phyloP scores from a whole-genome alignment of 2,329 filamentous ascomycete genomes.

The Penicillium sp. region DNA sequence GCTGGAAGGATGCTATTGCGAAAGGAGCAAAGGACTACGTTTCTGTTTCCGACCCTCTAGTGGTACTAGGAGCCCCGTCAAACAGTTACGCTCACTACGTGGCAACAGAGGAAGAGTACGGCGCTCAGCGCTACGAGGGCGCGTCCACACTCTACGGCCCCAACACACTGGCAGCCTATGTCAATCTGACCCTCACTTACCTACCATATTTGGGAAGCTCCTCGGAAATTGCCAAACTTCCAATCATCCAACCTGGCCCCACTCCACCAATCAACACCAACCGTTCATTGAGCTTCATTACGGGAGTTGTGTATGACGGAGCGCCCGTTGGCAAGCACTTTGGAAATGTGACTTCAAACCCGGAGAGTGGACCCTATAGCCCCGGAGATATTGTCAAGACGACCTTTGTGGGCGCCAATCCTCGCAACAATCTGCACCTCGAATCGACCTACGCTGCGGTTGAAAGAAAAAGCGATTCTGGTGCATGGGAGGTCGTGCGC shows the following conservation, averaged over 20 bases:
- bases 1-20: constrained; percentile 74
- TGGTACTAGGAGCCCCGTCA: constrained; percentile 82
- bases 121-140: constrained; percentile 88
- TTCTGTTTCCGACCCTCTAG: constrained; percentile 60
- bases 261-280: constrained; percentile 76
- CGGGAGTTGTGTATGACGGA: constrained; percentile 72
- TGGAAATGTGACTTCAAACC: constrained; percentile 62
- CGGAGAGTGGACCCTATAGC: constrained; percentile 54
- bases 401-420: constrained; percentile 82
- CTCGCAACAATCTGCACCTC: constrained; percentile 79
- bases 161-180: constrained; percentile 79
- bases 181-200: constrained; percentile 76
- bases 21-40: constrained; percentile 54
- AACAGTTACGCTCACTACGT: constrained; percentile 90
- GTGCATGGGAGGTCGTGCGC: constrained; percentile 64
- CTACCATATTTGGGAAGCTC: constrained; percentile 64
- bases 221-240: constrained; percentile 39
- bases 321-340: constrained; percentile 66
- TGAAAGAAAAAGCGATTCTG: constrained; percentile 58
- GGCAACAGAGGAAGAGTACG: constrained; percentile 75
- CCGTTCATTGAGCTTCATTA: constrained; percentile 75
- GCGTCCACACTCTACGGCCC: constrained; percentile 86
- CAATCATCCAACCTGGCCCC: constrained; percentile 54
- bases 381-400: constrained; percentile 64
- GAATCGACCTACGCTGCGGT: constrained; percentile 76